A percentile compares a stretch with the other conserved stretches of the same genome.
phyloP scores from a whole-genome alignment of 495 filamentous ascomycete species.

The Xylaria curta region DNA sequence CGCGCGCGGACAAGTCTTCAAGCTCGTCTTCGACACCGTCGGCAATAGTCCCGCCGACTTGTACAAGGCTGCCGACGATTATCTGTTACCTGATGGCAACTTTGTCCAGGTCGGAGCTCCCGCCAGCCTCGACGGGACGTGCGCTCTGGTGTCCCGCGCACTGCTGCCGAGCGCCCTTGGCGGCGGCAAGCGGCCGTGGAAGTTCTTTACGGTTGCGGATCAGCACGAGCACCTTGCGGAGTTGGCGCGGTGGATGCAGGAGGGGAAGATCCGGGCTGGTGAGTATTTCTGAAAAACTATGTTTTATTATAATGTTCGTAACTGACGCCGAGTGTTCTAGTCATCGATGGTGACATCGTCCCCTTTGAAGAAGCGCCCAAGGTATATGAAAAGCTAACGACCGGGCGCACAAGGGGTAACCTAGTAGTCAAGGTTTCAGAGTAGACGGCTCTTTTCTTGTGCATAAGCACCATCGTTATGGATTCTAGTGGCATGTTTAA shows the following conservation, averaged over 20 bases:
- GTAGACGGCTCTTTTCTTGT: not conserved
- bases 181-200: constrained; percentile 65
- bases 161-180: constrained; percentile 65
- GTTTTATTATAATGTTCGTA: too few relatives aligned
- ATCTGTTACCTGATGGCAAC: constrained; percentile 56
- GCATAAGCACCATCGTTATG: too few relatives aligned
- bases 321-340: constrained; percentile 14
- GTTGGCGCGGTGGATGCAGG: constrained; percentile 64
- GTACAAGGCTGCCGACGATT: constrained; percentile 63
- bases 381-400: constrained; percentile 69
- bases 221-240: constrained; percentile 55
- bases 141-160: constrained; percentile 36
- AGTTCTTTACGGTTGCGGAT: constrained; percentile 49
- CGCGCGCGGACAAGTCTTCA: constrained; percentile 58
- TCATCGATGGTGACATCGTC: constrained; percentile 63
- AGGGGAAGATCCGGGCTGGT: constrained; percentile 64
- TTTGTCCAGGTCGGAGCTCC: constrained; percentile 65
- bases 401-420: constrained; percentile 69
- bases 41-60: constrained; percentile 47
- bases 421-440: constrained; percentile 63
- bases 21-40: constrained; percentile 68
- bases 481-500: not conserved
- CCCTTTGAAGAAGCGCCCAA: constrained; percentile 66
- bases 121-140: constrained; percentile 28
- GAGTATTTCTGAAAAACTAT: too few relatives aligned